These are phyloP conservation scores for Acanthamoeba royreba DNA, from an alignment of 208 protist genomes.

Conservation along the genomic window DNA sequence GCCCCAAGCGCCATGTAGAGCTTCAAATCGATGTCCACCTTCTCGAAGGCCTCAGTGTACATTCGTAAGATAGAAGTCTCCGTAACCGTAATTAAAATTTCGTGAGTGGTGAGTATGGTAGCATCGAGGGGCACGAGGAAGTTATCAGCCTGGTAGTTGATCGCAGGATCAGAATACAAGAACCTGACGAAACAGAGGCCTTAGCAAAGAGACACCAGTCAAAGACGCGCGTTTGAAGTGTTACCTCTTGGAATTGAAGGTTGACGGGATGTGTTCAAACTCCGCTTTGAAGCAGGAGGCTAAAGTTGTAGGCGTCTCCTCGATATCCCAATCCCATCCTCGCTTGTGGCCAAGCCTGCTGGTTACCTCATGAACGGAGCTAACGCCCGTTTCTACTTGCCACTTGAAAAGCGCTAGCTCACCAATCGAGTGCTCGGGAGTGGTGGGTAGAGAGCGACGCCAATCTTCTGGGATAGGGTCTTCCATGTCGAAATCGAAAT, in stretches of 20 bases:
- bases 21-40: slow-evolving; percentile 41
- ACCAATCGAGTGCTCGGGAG: background rate
- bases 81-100: background rate
- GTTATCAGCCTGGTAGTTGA: slow-evolving; percentile 47
- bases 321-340: background rate
- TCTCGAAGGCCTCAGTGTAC: slow-evolving; percentile 29
- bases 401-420: background rate
- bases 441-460: no score
- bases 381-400: background rate
- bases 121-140: background rate
- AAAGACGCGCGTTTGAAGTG: no score
- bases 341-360: background rate
- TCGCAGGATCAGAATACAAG: background rate
- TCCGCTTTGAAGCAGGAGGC: background rate
- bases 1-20: background rate
- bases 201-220: no score
- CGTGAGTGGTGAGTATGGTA: background rate
- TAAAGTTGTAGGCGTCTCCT: background rate
- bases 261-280: background rate
- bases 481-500: no score
- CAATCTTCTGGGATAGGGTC: no score
- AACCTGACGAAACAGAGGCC: no score
- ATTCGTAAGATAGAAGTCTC: background rate
- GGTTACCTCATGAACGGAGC: background rate
- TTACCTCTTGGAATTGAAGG: slow-evolving; percentile 37